These are phyloP conservation scores for Aureobasidium sp. DNA, from an alignment of 2,329 filamentous ascomycete genomes.

Conservation along the genomic window DNA sequence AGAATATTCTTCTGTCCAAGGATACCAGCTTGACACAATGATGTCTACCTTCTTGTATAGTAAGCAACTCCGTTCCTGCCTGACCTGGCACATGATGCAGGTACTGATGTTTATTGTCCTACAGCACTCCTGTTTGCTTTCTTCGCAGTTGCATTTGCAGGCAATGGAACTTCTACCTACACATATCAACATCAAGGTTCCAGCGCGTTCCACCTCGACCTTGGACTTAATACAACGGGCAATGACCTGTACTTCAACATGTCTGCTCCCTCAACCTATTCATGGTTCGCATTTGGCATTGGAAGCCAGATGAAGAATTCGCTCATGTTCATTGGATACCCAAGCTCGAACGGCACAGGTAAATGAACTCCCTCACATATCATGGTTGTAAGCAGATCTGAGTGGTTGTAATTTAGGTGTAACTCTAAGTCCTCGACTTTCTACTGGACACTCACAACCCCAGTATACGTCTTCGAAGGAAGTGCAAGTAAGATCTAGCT, in stretches of 20 bases:
- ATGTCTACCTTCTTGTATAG: not conserved
- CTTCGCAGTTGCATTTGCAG: not conserved
- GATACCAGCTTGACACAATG: not conserved
- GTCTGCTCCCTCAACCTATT: conserved; percentile 29
- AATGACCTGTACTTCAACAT: conserved; percentile 27
- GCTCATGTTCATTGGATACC: conserved; percentile 41
- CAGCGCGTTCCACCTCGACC: not conserved
- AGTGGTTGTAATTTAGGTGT: conserved; percentile 25
- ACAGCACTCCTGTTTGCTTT: not conserved
- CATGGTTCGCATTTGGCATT: conserved; percentile 40
- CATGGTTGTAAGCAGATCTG: not conserved
- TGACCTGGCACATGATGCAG: not conserved
- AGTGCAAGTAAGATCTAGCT: conserved; percentile 25
- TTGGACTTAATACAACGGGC: not conserved
- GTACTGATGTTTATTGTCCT: not conserved
- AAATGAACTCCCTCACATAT: conserved; percentile 23
- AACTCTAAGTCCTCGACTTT: conserved; percentile 32
- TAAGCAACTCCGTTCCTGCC: not conserved
- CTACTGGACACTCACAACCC: conserved; percentile 31
- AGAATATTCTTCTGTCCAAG: not conserved
- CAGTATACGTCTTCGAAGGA: conserved; percentile 24
- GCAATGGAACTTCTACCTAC: not conserved
- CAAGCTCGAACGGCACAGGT: conserved; percentile 24
- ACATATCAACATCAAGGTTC: not conserved
- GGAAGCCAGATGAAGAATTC: conserved; percentile 36